A percentile compares a stretch with the other conserved stretches of the same genome.
Conservation (phyloP, 2,329 filamentous ascomycete species). For the Cytospora schulzeri region DNA sequence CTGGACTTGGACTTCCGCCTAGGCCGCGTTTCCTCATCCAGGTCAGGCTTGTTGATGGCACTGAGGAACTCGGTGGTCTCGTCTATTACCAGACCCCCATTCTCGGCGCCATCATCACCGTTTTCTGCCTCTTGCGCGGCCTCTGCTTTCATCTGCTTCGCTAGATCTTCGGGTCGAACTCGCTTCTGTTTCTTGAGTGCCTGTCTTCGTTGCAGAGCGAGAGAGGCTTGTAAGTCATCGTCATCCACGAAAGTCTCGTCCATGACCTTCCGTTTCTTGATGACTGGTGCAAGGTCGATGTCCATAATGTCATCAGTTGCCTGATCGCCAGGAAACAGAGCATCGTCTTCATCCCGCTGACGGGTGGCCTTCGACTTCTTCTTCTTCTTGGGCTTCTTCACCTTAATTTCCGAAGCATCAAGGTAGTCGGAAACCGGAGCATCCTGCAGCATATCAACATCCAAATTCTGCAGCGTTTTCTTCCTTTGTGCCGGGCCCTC, state of each 20-base stretch:
- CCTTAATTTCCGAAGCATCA: constrained; percentile 82
- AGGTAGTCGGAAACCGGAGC: constrained; percentile 82
- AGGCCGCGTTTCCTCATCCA: constrained; percentile 57
- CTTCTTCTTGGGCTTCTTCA: constrained; percentile 93
- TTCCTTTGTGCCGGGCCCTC: constrained; percentile 49
- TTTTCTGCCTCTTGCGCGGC: constrained; percentile 55
- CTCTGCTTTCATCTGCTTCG: constrained; percentile 73
- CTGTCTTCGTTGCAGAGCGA: constrained; percentile 79
- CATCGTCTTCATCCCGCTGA: constrained; percentile 67
- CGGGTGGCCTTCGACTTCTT: constrained; percentile 80
- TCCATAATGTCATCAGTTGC: constrained; percentile 67
- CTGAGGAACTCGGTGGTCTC: constrained; percentile 95
- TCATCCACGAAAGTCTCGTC: constrained; percentile 81
- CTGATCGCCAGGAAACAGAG: constrained; percentile 50
- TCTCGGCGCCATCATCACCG: constrained; percentile 42
- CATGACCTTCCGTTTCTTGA: constrained; percentile 65
- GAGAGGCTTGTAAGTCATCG: constrained; percentile 84
- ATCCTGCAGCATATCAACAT: constrained; percentile 68
- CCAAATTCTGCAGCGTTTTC: constrained; percentile 71
- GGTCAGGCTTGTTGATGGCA: constrained; percentile 71
- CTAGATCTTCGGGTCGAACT: constrained; percentile 82
- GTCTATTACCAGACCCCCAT: constrained; percentile 80
- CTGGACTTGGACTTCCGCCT: constrained; percentile 45
- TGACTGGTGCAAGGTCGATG: constrained; percentile 56
- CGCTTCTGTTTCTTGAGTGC: constrained; percentile 93